Conservation (phyloP, 495 filamentous ascomycete genomes). For the Letharia lupina region DNA sequence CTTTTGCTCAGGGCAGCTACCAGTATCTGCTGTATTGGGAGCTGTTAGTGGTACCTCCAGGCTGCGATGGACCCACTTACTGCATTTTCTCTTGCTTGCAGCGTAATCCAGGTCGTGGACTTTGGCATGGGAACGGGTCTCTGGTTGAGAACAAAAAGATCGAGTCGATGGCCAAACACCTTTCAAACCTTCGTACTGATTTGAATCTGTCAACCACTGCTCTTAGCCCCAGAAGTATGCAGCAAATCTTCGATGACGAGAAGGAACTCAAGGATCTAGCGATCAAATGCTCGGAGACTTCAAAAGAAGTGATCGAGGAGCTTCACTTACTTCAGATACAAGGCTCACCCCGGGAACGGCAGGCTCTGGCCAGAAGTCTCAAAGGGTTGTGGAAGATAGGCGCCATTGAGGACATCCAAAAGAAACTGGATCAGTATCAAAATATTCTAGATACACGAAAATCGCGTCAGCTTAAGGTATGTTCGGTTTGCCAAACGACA, state of each 20-base stretch:
- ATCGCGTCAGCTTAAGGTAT: conserved; percentile 1
- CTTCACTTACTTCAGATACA: conserved; percentile 2
- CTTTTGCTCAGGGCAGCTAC: no score
- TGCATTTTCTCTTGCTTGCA: conserved; percentile 24
- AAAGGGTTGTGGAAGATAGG: not conserved
- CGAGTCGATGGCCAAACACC: conserved; percentile 3
- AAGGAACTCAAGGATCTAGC: conserved; percentile 1
- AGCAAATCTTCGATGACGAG: not conserved
- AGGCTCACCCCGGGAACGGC: not conserved
- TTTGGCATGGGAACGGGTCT: conserved; percentile 29
- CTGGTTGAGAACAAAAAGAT: conserved; percentile 3
- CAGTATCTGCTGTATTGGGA: no score
- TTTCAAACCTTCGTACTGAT: not conserved
- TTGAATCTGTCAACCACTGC: not conserved
- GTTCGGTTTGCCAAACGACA: not conserved
- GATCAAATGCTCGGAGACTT: conserved; percentile 13
- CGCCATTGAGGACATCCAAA: not conserved
- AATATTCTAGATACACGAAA: conserved; percentile 11
- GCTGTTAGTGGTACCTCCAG: no score
- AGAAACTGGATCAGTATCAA: conserved; percentile 8
- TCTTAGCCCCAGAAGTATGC: not conserved
- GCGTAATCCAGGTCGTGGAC: conserved; percentile 34
- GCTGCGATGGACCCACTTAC: no score
- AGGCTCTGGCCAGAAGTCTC: not conserved
- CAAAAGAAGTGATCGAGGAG: conserved; percentile 1